phyloP scores from a whole-genome alignment of 164 flowering plant genomes.

The Houttuynia cordata region DNA sequence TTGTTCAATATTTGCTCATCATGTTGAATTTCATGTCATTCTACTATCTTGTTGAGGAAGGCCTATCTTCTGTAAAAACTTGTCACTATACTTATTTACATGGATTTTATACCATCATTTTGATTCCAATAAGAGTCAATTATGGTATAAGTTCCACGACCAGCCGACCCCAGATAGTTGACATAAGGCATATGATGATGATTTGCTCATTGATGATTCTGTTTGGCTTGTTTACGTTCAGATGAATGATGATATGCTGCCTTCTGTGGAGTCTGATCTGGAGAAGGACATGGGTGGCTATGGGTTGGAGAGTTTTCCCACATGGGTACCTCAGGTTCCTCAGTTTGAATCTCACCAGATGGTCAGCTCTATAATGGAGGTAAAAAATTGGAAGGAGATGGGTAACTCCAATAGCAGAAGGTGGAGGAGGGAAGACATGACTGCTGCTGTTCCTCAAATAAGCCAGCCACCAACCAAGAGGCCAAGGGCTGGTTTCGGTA shows the following conservation, averaged over 20 bases:
- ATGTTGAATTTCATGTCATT: no score
- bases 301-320: conserved; percentile 9
- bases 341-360: conserved; percentile 2
- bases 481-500: conserved; percentile 19
- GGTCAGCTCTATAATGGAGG: background rate
- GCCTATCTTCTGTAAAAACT: no score
- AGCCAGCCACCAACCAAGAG: conserved; percentile 42
- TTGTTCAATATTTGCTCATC: no score
- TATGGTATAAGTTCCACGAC: no score
- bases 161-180: no score
- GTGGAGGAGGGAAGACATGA: conserved; percentile 37
- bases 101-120: background rate
- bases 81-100: background rate
- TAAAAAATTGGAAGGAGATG: conserved; percentile 16
- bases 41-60: no score
- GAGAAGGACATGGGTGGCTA: conserved; percentile 19
- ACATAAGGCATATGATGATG: no score
- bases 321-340: conserved; percentile 56
- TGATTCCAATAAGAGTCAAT: no score
- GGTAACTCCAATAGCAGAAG: conserved; percentile 11
- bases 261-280: conserved; percentile 23
- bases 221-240: conserved; percentile 5
- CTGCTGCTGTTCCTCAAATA: conserved; percentile 68
- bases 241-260: conserved; percentile 18
- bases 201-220: background rate